phyloP scores from a whole-genome alignment of 129 eudicot species.

The Artemisia argyi region DNA sequence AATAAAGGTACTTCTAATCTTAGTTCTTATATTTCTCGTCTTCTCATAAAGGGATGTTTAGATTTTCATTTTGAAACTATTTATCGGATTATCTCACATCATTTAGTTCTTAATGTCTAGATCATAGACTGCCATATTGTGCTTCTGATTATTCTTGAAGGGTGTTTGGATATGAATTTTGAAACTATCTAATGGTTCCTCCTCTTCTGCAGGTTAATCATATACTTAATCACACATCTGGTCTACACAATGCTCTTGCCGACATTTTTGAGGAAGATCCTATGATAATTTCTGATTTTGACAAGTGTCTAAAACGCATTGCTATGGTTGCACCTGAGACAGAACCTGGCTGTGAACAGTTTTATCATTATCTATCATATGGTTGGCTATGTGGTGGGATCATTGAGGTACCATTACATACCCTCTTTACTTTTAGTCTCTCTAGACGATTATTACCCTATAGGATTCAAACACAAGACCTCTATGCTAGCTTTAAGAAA shows the following conservation, averaged over 20 bases:
- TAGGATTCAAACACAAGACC: neutral
- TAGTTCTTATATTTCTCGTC: too few relatives aligned
- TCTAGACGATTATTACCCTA: neutral
- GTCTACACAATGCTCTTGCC: slow-evolving; percentile 51
- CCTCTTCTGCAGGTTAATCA: slow-evolving; percentile 61
- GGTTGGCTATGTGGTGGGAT: slow-evolving; percentile 94
- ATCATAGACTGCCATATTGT: too few relatives aligned
- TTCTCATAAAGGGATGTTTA: too few relatives aligned
- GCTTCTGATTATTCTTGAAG: too few relatives aligned
- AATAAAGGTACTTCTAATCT: too few relatives aligned
- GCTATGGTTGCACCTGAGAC: slow-evolving; percentile 53
- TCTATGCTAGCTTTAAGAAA: neutral
- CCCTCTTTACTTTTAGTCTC: slow-evolving; percentile 1
- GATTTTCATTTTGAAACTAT: too few relatives aligned
- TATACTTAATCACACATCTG: slow-evolving; percentile 8
- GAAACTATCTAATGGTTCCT: too few relatives aligned
- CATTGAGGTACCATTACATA: slow-evolving; percentile 57
- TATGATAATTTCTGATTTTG: slow-evolving; percentile 51
- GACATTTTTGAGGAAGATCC: slow-evolving; percentile 50
- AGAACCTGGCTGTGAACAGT: slow-evolving; percentile 66
- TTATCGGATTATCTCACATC: too few relatives aligned
- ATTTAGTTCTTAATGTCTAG: too few relatives aligned
- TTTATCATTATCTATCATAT: slow-evolving; percentile 73
- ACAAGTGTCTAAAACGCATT: slow-evolving; percentile 57
- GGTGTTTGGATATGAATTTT: too few relatives aligned